Evolutionary conservation across 1,284 basidiomycete genomes (phyloP), one percentile per base, ranked within the genome.

Genomic region (Pseudozyma sp.): DNA sequence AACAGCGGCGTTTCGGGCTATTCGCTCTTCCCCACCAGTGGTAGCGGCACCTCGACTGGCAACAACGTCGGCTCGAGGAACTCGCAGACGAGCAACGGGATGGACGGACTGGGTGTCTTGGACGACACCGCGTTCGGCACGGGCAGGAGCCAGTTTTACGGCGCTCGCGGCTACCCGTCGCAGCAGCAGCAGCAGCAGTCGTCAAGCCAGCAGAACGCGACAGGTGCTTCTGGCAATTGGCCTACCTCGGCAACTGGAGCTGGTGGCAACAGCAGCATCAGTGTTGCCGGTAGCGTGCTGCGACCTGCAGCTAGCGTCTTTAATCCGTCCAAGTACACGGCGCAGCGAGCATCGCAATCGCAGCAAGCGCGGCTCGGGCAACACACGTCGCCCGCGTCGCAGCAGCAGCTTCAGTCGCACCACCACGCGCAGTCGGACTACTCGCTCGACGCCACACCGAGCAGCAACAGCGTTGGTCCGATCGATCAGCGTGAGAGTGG

Each of bases 11-110:
- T 49, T 14, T 52, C 69, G 30, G 55, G 60, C 47, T 74, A 74
- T 37, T 74, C 71, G 33, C 71, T 74, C n/a, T 74, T 74, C 54
- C 54, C 71, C 17, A 61, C 39, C 37, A 50, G 69, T 43, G 40
- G 54, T 39, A 53, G 51, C 53, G 52, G 62, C 17, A 50, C 43
- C 7, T 51, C 57, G 35, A 37, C 35, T 19, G 40, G 50, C 11
- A 24, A 49, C 52, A 59, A 47, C 29, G 33, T 39, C 13, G 60
- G 55, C 14, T 39, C 54, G 2, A 48, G 59, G 37, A 56, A 34
- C 45, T 64, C 68, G 50, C 57, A 60, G 29, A n/a, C 55, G 29
- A 46, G 60, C 52, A 62, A 60, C 16, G 69, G 55, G 5, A 40
- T 68, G 51, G 67, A 68, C 4, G 67, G 63, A 10, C 62, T 74